Evolutionary conservation across 2,329 filamentous ascomycete species (phyloP).

Genomic region (Alternaria sp.): DNA sequence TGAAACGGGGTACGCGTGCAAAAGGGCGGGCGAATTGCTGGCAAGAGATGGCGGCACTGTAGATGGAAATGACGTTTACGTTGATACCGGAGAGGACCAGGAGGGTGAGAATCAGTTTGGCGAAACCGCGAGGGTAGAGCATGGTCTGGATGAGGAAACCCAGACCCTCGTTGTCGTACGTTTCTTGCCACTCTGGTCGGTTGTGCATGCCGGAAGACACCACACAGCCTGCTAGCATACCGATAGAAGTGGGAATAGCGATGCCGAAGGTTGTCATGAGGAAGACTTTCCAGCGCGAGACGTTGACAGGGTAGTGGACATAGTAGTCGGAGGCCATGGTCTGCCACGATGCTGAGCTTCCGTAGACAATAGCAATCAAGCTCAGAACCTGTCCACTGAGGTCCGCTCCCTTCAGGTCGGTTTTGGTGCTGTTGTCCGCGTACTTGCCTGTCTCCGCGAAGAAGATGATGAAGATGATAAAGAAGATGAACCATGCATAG

Average conservation of each 20-base stretch:
- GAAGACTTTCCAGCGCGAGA: conserved; percentile 52
- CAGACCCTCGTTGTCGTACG: conserved; percentile 55
- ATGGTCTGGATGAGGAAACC: conserved; percentile 58
- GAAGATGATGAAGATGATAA: conserved; percentile 59
- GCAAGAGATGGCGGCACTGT: conserved; percentile 56
- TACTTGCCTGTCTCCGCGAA: conserved; percentile 57
- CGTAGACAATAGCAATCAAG: conserved; percentile 45
- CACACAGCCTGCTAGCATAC: conserved; percentile 56
- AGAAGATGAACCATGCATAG: conserved; percentile 59
- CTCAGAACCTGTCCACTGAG: conserved; percentile 43
- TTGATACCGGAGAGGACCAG: conserved; percentile 56
- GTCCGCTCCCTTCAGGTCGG: conserved; percentile 42
- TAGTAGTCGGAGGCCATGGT: conserved; percentile 56
- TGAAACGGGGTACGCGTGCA: conserved; percentile 61
- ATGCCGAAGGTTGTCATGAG: conserved; percentile 54
- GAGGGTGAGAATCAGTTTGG: conserved; percentile 58
- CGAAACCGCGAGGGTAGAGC: conserved; percentile 57
- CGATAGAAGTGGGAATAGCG: conserved; percentile 53
- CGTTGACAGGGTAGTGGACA: conserved; percentile 53
- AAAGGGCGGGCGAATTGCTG: conserved; percentile 59
- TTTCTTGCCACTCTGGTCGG: conserved; percentile 49
- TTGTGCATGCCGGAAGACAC: conserved; percentile 49
- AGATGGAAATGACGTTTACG: conserved; percentile 61
- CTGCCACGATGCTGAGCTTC: conserved; percentile 53
- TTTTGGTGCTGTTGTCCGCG: conserved; percentile 51